Base-by-base conservation (phyloP, 495 filamentous ascomycete species). In the Aspergillus coremiiformis region DNA sequence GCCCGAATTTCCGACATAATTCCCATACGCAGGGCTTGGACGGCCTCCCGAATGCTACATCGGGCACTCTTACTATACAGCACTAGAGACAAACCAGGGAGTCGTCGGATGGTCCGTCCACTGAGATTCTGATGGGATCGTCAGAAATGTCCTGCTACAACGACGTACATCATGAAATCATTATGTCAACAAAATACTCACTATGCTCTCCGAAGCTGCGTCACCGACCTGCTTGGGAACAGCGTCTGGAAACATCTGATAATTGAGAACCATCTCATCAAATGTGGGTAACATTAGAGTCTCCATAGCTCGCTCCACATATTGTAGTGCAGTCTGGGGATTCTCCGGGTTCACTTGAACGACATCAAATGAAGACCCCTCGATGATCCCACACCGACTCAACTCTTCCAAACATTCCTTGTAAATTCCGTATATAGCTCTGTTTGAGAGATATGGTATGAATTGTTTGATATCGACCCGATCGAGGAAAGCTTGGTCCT, bases 401-500 rank as follows among this genome's bases (percentile, higher is more conserved):
- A 82, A 61, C 48, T 80, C 73, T 52, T 77, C 69, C 17, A 79
- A 52, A 41, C 70, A 71, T 8, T 66, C 69, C 41, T 75, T 72
- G 35, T 79, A 67, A 32, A 82, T 82, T 27, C 68, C 70, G 58
- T 82, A 82, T 27, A 69, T 65, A 17, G 68, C 68, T 23, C 54
- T 52, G 0, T 55, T 45, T 22, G 57, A 57, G 24, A 79, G 69
- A 6, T 58, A 53, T 15, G 70, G 68, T 44, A 82, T 67, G 42
- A 65, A 62, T 41, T 80, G 72, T 49, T 77, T 78, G 44, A 79
- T 67, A 52, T 79, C 75, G 35, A 74, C 68, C 2, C 79, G 70
- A 52, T 83, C 78, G n/a, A 81, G 61, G 52, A 83, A 81, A 6
- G 79, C 79, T 19, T 59, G 44, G 50, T 83, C 65, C 65, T 68